Evolutionary conservation across 768 basidiomycete genomes (phyloP).

Genomic region (Leccinum aurantiacum): DNA sequence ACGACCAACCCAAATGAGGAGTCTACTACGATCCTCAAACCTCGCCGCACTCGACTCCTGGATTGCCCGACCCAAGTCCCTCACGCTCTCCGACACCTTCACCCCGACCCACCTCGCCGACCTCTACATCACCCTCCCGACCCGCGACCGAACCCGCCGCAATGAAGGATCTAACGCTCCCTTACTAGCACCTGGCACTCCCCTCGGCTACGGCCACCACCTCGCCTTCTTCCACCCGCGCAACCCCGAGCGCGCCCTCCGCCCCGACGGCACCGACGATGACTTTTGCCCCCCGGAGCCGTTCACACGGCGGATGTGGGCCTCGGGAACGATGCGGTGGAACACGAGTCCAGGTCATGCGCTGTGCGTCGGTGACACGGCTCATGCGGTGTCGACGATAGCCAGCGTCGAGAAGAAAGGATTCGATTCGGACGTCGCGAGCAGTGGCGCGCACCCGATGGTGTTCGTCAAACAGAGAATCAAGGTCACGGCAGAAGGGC

Average conservation of each 20-base stretch:
- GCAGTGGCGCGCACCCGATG: slow-evolving; percentile 57
- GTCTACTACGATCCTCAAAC: not conserved
- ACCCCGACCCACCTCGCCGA: slow-evolving; percentile 58
- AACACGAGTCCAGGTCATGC: slow-evolving; percentile 37
- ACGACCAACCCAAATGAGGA: not conserved
- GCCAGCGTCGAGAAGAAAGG: slow-evolving; percentile 60
- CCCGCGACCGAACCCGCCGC: slow-evolving; percentile 57
- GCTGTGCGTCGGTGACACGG: slow-evolving; percentile 54
- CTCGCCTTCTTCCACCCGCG: slow-evolving; percentile 74
- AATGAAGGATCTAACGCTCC: slow-evolving; percentile 34
- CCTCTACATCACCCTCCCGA: slow-evolving; percentile 69
- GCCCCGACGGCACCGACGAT: slow-evolving; percentile 70
- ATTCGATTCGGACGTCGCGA: slow-evolving; percentile 40
- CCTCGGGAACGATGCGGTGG: slow-evolving; percentile 69
- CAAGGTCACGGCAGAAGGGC: slow-evolving; percentile 46
- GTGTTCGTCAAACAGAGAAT: slow-evolving; percentile 73
- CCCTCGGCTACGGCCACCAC: slow-evolving; percentile 64
- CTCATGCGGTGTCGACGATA: slow-evolving; percentile 49
- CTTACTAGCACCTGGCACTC: slow-evolving; percentile 39
- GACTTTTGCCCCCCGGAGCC: slow-evolving; percentile 72
- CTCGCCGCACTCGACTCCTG: slow-evolving; percentile 47
- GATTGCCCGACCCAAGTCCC: slow-evolving; percentile 49
- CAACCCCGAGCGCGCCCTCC: slow-evolving; percentile 53
- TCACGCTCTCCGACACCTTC: slow-evolving; percentile 50
- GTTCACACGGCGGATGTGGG: slow-evolving; percentile 82